Conservation (phyloP, 2,329 filamentous ascomycete species). For the Penicillium hesseltinei region DNA sequence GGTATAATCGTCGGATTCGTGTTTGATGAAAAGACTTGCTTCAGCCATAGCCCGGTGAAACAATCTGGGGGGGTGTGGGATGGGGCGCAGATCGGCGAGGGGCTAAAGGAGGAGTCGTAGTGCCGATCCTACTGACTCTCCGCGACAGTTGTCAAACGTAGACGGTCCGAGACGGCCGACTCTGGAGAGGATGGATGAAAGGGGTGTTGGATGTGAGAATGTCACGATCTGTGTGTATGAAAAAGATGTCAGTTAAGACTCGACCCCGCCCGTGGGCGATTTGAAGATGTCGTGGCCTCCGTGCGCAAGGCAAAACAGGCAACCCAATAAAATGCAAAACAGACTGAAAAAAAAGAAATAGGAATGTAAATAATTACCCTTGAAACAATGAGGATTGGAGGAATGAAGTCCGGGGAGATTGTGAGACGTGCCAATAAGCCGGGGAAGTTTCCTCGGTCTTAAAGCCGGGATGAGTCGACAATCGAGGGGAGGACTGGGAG, state of each 20-base stretch:
- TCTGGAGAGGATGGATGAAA: background rate
- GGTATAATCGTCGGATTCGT: conserved; percentile 63
- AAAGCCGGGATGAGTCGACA: conserved; percentile 18
- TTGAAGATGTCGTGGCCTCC: conserved; percentile 6
- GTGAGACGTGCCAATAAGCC: background rate
- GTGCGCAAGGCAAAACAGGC: conserved; percentile 12
- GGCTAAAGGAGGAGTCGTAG: conserved; percentile 10
- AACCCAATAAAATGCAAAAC: conserved; percentile 12
- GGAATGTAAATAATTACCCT: conserved; percentile 15
- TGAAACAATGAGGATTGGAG: background rate
- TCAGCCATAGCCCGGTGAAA: conserved; percentile 48
- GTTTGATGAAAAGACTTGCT: conserved; percentile 64
- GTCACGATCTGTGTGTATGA: conserved; percentile 1
- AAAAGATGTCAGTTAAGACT: conserved; percentile 6
- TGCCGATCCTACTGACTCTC: conserved; percentile 9
- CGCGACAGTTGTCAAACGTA: background rate
- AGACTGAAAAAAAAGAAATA: background rate
- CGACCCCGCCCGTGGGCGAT: conserved; percentile 9
- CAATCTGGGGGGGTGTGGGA: background rate
- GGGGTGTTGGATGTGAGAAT: background rate
- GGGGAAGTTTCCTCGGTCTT: conserved; percentile 2
- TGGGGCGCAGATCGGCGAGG: conserved; percentile 11
- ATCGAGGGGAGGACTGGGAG: conserved; percentile 16
- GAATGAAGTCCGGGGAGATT: conserved; percentile 3
- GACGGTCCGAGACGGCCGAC: background rate